Conservation (phyloP, 805 yeast species). For the Kazachstania taianensis region DNA sequence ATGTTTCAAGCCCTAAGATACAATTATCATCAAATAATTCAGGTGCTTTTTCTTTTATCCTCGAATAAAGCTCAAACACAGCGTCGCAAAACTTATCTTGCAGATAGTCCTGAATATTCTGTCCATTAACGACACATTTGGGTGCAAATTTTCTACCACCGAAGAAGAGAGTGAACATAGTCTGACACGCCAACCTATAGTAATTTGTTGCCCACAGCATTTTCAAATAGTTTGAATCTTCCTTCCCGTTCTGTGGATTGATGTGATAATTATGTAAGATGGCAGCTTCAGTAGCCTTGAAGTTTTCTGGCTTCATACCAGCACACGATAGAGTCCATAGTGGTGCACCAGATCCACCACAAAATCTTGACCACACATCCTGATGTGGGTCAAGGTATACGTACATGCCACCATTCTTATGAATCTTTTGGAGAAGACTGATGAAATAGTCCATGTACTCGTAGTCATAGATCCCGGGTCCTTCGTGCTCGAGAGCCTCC, state of each 20-base stretch:
- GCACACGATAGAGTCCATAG: slow-evolving; percentile 87
- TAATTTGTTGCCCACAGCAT: slow-evolving; percentile 94
- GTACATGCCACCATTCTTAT: slow-evolving; percentile 59
- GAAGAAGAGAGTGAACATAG: slow-evolving; percentile 81
- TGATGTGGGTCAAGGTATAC: slow-evolving; percentile 86
- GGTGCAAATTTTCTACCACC: slow-evolving; percentile 75
- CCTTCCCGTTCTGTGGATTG: slow-evolving; percentile 32
- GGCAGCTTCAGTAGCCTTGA: slow-evolving; percentile 69
- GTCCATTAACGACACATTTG: slow-evolving; percentile 55
- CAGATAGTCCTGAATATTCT: slow-evolving; percentile 67
- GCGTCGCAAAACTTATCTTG: slow-evolving; percentile 55
- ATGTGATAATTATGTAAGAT: slow-evolving; percentile 51
- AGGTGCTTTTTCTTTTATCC: slow-evolving; percentile 34
- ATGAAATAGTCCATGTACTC: slow-evolving; percentile 65
- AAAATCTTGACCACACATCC: slow-evolving; percentile 84
- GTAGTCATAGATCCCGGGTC: slow-evolving; percentile 75
- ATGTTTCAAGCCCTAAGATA: slow-evolving; percentile 61
- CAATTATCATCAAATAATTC: slow-evolving; percentile 36
- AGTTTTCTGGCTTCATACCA: slow-evolving; percentile 71
- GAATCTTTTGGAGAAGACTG: slow-evolving; percentile 46
- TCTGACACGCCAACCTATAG: slow-evolving; percentile 57
- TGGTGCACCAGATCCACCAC: slow-evolving; percentile 93
- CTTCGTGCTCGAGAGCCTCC: slow-evolving; percentile 87
- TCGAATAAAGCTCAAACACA: slow-evolving; percentile 36
- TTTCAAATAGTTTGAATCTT: slow-evolving; percentile 47